Evolutionary conservation across 768 basidiomycete species (phyloP).

Genomic region (Amanita phalloides): DNA sequence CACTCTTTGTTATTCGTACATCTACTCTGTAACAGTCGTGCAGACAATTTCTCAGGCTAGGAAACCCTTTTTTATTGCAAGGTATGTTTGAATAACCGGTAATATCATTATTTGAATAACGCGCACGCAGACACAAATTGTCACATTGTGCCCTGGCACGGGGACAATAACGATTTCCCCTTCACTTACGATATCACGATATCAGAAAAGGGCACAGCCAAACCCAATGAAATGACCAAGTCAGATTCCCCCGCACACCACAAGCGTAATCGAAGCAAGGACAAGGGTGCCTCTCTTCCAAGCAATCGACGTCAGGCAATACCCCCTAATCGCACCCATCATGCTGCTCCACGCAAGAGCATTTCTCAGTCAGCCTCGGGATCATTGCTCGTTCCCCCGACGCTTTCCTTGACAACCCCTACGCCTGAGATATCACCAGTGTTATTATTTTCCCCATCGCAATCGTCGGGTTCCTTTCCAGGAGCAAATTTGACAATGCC

Average conservation of each 20-base stretch:
- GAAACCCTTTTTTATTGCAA: slow-evolving; percentile 30
- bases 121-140: neutral
- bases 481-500: slow-evolving; percentile 16
- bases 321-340: neutral
- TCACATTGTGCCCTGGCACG: slow-evolving; percentile 1
- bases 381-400: slow-evolving; percentile 25
- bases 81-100: slow-evolving; percentile 10
- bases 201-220: slow-evolving; percentile 9
- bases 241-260: neutral
- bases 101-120: neutral
- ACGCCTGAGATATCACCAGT: slow-evolving; percentile 30
- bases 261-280: neutral
- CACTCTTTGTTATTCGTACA: slow-evolving; percentile 11
- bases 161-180: neutral
- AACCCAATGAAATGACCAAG: slow-evolving; percentile 10
- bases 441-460: slow-evolving; percentile 12
- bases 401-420: slow-evolving; percentile 27
- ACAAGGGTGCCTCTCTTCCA: slow-evolving; percentile 3
- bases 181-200: slow-evolving; percentile 9
- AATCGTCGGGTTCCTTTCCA: slow-evolving; percentile 14
- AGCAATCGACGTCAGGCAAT: neutral
- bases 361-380: slow-evolving; percentile 17
- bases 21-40: slow-evolving; percentile 15
- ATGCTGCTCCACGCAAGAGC: slow-evolving; percentile 9
- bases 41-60: slow-evolving; percentile 18